A percentile compares a stretch with the other conserved stretches of the same genome.
These are phyloP conservation scores for Colletotrichum magnum DNA, from an alignment of 2,329 filamentous ascomycete species.

Conservation along the genomic window DNA sequence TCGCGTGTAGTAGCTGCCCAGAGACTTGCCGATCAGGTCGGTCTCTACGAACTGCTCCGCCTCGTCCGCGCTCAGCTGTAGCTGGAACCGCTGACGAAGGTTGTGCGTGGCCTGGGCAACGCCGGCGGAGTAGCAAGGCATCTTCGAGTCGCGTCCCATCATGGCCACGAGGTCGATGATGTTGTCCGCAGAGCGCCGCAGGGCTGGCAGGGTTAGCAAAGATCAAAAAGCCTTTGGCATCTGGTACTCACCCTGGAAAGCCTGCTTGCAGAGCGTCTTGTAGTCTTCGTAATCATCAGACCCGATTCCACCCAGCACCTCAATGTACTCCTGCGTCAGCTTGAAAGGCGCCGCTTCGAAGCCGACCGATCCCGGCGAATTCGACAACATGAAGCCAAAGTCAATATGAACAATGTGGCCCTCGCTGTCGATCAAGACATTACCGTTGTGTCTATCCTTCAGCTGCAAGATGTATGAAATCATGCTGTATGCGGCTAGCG, in stretches of 20 bases:
- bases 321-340: conserved; percentile 87
- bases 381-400: conserved; percentile 91
- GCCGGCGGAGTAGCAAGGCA: conserved; percentile 86
- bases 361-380: conserved; percentile 86
- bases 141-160: conserved; percentile 87
- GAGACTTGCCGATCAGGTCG: conserved; percentile 83
- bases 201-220: conserved; percentile 60
- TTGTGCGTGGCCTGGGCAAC: conserved; percentile 78
- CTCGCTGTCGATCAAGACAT: conserved; percentile 87
- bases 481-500: conserved; percentile 88
- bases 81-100: conserved; percentile 81
- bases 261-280: conserved; percentile 84
- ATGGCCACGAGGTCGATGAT: conserved; percentile 86
- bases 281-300: conserved; percentile 81
- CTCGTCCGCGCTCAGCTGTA: conserved; percentile 86
- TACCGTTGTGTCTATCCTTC: conserved; percentile 89
- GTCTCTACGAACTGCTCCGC: conserved; percentile 86
- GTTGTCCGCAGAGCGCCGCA: conserved; percentile 83
- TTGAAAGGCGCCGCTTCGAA: conserved; percentile 92
- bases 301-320: conserved; percentile 81
- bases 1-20: conserved; percentile 89
- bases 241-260: conserved; percentile 78
- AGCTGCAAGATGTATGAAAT: conserved; percentile 88
- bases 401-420: conserved; percentile 92
- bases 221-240: background rate